Evolutionary conservation across 805 yeast genomes (phyloP).

Genomic region (Cyberlindnera maclurae): DNA sequence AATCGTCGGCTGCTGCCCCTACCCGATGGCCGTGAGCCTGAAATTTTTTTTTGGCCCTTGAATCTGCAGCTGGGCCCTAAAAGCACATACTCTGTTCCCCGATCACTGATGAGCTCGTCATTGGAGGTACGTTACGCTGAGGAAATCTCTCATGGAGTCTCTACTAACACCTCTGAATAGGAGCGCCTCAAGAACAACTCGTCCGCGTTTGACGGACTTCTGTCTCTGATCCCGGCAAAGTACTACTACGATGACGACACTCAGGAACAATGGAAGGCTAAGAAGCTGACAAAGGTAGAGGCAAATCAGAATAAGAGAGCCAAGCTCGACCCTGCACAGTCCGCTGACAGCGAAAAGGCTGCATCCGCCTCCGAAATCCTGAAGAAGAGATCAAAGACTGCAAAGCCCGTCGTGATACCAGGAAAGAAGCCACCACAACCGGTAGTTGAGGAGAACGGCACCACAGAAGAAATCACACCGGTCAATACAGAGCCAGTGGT

Average conservation of each 20-base stretch:
- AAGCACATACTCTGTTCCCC: no score
- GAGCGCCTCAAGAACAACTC: slow-evolving; percentile 76
- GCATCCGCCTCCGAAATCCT: slow-evolving; percentile 55
- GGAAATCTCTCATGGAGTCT: no score
- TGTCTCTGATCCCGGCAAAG: slow-evolving; percentile 90
- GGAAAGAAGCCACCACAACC: slow-evolving; percentile 23
- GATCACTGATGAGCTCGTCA: slow-evolving; percentile 41
- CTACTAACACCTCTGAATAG: slow-evolving; percentile 25
- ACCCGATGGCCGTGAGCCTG: slow-evolving; percentile 2
- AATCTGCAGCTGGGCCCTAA: background rate
- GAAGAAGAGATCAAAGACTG: slow-evolving; percentile 46
- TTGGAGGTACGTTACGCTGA: slow-evolving; percentile 42
- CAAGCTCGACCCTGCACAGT: slow-evolving; percentile 66
- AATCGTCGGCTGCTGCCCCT: slow-evolving; percentile 2
- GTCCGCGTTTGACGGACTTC: slow-evolving; percentile 77
- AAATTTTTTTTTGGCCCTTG: slow-evolving; percentile 2
- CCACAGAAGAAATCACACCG: slow-evolving; percentile 16
- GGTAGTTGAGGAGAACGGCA: slow-evolving; percentile 15
- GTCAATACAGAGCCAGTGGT: slow-evolving; percentile 2
- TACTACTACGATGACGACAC: slow-evolving; percentile 89
- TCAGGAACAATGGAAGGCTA: slow-evolving; percentile 84
- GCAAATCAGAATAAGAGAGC: slow-evolving; percentile 51
- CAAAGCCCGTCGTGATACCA: slow-evolving; percentile 37
- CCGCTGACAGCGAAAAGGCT: slow-evolving; percentile 39
- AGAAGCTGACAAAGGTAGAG: slow-evolving; percentile 66